Conservation (phyloP, 2,329 filamentous ascomycete genomes). For the Colletotrichum gigasporum region DNA sequence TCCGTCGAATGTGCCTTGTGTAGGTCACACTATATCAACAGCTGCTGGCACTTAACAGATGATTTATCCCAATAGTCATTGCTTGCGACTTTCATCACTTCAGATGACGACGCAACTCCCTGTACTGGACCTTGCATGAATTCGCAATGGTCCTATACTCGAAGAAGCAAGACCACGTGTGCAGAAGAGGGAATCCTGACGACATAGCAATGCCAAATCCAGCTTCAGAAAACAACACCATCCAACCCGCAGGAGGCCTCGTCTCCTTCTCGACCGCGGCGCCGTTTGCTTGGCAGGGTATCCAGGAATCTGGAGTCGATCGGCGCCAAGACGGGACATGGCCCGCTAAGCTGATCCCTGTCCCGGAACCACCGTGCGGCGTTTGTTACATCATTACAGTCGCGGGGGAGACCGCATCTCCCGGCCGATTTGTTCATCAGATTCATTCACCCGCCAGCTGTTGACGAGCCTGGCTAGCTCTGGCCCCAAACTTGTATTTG, state of each 20-base stretch:
- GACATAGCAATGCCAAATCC: not conserved
- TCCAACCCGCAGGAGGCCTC: not conserved
- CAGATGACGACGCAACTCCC: no score
- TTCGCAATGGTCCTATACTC: no score
- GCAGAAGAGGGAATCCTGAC: not conserved
- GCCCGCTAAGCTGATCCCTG: slow-evolving; percentile 31
- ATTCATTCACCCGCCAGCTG: not conserved
- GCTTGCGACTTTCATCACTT: no score
- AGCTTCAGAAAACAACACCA: not conserved
- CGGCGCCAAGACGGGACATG: slow-evolving; percentile 29
- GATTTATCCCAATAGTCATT: no score
- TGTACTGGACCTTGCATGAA: no score
- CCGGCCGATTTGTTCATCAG: slow-evolving; percentile 4
- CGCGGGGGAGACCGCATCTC: slow-evolving; percentile 19
- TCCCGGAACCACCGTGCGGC: slow-evolving; percentile 22
- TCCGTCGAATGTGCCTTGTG: not conserved
- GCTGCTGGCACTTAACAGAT: no score
- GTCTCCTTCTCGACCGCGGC: not conserved
- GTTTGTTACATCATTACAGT: slow-evolving; percentile 27
- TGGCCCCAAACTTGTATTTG: not conserved
- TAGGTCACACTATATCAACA: no score
- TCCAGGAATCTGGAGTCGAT: slow-evolving; percentile 28
- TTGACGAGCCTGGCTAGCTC: not conserved
- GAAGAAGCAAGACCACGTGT: not conserved
- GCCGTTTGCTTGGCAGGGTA: slow-evolving; percentile 24